Evolutionary conservation across 352 stramenopile species (phyloP), one percentile per base, ranked within the genome.

Genomic region (Phytophthora pistaciae): DNA sequence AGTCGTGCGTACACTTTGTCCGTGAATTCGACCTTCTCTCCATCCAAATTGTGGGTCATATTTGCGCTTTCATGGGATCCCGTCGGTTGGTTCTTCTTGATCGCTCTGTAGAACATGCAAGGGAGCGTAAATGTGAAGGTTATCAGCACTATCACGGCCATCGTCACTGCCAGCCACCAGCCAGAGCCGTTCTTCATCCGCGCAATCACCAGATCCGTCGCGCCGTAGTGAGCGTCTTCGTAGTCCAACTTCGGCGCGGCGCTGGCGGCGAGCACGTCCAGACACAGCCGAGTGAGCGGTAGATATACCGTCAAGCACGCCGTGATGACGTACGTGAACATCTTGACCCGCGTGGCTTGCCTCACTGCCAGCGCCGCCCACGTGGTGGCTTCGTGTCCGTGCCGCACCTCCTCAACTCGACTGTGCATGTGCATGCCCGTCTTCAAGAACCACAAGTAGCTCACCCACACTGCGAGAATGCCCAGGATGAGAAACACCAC

Each of bases 401-500:
- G 46, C 5, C 46, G 46, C 46, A 53, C 9, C 46, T 53, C 46
- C 9, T 29, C 46, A 3, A 53, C 46, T 25, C 46, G 46, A n/a
- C 46, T 53, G 46, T 53, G 46, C 46, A 53, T 53, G 46, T 27
- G 46, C 18, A 20, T 53, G 9, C 46, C 46, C 9, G 46, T 53
- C 46, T 53, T 53, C 46, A 53, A 18, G 20, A 53, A 53, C 46
- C 46, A 53, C n/a, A 53, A 20, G 46, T 53, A 53, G 20, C 46
- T 53, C n/a, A 53, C n/a, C 46, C 46, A 53, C 4, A 53, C 46
- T 5, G 20, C 46, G 10, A 53, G 46, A 53, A 53, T 53, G 10
- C 46, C 46, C 46, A 53, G 6, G n/a, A 53, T 53, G 46, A 53
- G 46, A 29, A 53, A 53, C 46, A 53, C 46, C 46, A 53, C 46